Conservation (phyloP, 257 asterid species). For the Solanum acaule region DNA sequence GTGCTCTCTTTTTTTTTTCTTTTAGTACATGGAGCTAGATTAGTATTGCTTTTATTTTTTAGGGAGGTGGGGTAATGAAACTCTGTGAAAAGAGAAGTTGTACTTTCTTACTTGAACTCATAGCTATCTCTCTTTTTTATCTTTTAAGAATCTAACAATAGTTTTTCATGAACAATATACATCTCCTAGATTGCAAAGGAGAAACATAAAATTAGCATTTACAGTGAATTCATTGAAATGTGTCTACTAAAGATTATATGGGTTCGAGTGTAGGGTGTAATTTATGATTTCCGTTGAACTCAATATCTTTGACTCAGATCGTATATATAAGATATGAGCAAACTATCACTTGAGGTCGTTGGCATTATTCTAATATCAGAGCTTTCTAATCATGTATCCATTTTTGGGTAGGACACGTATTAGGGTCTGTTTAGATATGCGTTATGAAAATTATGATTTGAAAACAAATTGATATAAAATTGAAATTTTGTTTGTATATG, state of each 20-base stretch:
- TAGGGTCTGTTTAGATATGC: background rate
- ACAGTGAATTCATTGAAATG: background rate
- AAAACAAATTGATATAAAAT: background rate
- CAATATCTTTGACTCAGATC: background rate
- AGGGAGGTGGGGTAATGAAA: background rate
- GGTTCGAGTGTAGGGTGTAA: background rate
- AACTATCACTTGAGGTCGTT: background rate
- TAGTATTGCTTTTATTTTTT: background rate
- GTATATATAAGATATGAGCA: background rate
- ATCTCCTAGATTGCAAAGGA: background rate
- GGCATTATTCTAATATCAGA: background rate
- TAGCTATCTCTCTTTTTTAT: background rate
- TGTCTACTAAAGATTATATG: background rate
- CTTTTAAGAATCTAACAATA: background rate
- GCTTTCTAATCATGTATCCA: background rate
- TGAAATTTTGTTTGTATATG: background rate
- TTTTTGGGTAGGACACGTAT: background rate
- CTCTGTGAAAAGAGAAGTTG: background rate
- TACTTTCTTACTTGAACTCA: background rate
- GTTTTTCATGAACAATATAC: background rate
- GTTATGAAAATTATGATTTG: background rate
- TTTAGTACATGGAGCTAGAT: background rate
- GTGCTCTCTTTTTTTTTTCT: background rate
- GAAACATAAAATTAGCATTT: background rate
- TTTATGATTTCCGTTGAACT: background rate